Conservation (phyloP, 2,329 filamentous ascomycete genomes). For the Pyrenophora seminiperda region DNA sequence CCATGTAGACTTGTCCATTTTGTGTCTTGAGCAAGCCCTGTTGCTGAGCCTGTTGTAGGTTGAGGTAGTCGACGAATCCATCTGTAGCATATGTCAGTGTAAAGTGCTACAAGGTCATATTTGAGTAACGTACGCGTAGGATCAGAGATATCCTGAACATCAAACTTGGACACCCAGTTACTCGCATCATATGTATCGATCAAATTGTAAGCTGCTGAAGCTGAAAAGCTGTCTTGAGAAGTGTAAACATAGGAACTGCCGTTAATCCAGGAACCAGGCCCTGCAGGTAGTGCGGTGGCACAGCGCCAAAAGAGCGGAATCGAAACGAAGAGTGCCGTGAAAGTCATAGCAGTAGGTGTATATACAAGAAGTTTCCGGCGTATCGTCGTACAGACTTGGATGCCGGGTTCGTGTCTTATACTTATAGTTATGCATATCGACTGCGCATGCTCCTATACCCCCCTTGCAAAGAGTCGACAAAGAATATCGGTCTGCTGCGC, state of each 20-base stretch:
- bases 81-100: constrained; percentile 19
- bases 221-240: constrained; percentile 13
- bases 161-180: constrained; percentile 48
- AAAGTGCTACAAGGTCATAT: not conserved
- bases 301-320: constrained; percentile 28
- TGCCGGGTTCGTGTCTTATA: not conserved
- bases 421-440: constrained; percentile 19
- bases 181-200: constrained; percentile 46
- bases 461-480: constrained; percentile 1
- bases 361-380: not conserved
- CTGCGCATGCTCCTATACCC: constrained; percentile 5
- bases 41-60: constrained; percentile 38
- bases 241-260: constrained; percentile 23
- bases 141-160: constrained; percentile 44
- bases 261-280: constrained; percentile 31
- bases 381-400: constrained; percentile 12
- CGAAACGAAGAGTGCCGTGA: constrained; percentile 17
- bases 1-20: constrained; percentile 47
- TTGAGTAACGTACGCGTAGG: constrained; percentile 38
- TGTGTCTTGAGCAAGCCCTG: constrained; percentile 41
- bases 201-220: constrained; percentile 33
- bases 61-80: constrained; percentile 49
- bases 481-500: constrained; percentile 15
- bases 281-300: constrained; percentile 29
- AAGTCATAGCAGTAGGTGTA: constrained; percentile 20